Conservation (phyloP, 2,329 filamentous ascomycete genomes). For the Phaeosphaeria sp. region DNA sequence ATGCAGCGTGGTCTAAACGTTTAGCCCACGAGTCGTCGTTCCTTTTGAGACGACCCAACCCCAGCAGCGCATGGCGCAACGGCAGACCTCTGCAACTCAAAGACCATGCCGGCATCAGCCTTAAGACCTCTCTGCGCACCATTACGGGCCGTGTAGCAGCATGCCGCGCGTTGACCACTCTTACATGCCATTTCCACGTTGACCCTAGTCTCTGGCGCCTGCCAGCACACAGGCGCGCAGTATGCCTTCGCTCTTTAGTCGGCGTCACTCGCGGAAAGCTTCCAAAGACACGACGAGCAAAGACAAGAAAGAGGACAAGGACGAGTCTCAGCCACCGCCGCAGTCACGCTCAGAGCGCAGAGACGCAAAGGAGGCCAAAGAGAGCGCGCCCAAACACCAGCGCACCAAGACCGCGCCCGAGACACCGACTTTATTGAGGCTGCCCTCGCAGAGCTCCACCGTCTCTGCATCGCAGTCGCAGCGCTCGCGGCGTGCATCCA, state of each 20-base stretch:
- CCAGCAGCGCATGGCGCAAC: slow-evolving; percentile 15
- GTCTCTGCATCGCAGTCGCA: slow-evolving; percentile 27
- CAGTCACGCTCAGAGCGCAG: neutral
- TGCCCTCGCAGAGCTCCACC: slow-evolving; percentile 35
- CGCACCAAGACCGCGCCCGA: slow-evolving; percentile 34
- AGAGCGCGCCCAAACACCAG: slow-evolving; percentile 27
- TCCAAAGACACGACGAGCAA: slow-evolving; percentile 18
- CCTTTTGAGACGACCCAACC: neutral
- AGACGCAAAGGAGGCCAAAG: neutral
- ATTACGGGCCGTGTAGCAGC: slow-evolving; percentile 25
- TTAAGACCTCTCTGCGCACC: slow-evolving; percentile 15
- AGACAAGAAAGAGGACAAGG: neutral
- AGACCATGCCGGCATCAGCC: slow-evolving; percentile 13
- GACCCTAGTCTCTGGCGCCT: slow-evolving; percentile 23
- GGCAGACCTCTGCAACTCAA: slow-evolving; percentile 8
- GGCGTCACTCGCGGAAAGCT: slow-evolving; percentile 19
- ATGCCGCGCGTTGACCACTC: slow-evolving; percentile 25
- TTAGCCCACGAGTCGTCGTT: slow-evolving; percentile 18
- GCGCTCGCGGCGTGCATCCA: slow-evolving; percentile 31
- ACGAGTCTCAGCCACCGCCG: slow-evolving; percentile 13
- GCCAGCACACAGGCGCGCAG: slow-evolving; percentile 21
- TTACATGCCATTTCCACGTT: slow-evolving; percentile 17
- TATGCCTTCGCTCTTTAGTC: slow-evolving; percentile 14
- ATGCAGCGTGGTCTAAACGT: slow-evolving; percentile 11
- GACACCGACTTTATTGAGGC: slow-evolving; percentile 36